Percentiles rank a stretch among this genome's conserved stretches.
These are phyloP conservation scores for Crithidia brevicula DNA, from an alignment of 208 protist species.

Conservation along the genomic window DNA sequence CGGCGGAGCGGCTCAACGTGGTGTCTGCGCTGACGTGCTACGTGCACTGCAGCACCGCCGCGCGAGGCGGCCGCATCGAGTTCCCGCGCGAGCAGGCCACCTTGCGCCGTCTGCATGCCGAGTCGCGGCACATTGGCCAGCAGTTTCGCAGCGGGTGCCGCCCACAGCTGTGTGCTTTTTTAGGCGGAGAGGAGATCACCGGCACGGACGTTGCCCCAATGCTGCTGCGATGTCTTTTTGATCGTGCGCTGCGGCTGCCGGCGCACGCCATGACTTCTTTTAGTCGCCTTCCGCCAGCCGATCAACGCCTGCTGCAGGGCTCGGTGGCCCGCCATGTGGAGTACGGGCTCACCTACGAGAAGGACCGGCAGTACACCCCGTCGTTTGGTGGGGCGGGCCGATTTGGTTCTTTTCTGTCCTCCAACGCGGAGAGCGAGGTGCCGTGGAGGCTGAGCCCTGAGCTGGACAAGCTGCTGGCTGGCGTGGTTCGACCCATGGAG, in stretches of 20 bases:
- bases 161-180: constrained; percentile 24
- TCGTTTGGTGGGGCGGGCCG: neutral
- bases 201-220: constrained; percentile 47
- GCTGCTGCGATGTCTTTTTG: constrained; percentile 64
- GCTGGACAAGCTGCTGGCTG: constrained; percentile 41
- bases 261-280: constrained; percentile 49
- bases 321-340: constrained; percentile 61
- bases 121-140: constrained; percentile 40
- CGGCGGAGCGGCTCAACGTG: constrained; percentile 51
- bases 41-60: constrained; percentile 49
- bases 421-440: constrained; percentile 19
- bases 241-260: constrained; percentile 53
- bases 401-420: neutral
- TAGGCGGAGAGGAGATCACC: constrained; percentile 40
- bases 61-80: constrained; percentile 30
- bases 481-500: constrained; percentile 27
- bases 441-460: constrained; percentile 53
- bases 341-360: constrained; percentile 74
- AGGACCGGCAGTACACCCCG: constrained; percentile 17
- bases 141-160: constrained; percentile 60
- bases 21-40: constrained; percentile 56
- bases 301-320: constrained; percentile 46
- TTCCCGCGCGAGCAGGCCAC: constrained; percentile 54
- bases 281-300: constrained; percentile 31
- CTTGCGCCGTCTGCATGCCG: constrained; percentile 35